Evolutionary conservation across 345 rosid genomes (phyloP).

Genomic region (Salix brachista): DNA sequence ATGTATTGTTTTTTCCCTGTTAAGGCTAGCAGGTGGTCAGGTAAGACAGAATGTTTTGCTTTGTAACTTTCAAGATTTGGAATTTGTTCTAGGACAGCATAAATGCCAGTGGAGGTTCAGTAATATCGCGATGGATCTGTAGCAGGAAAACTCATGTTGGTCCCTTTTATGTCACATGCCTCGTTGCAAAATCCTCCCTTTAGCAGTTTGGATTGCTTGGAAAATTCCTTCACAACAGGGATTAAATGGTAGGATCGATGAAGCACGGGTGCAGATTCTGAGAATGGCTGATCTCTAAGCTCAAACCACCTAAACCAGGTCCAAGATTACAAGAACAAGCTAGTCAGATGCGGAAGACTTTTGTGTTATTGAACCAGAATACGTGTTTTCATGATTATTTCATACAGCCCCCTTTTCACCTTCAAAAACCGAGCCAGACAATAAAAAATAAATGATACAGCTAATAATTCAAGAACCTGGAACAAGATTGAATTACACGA

Average conservation of each 20-base stretch:
- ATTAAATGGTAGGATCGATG: background rate
- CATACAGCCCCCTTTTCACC: background rate
- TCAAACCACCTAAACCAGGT: background rate
- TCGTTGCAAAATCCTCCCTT: slow-evolving; percentile 1
- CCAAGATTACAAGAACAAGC: background rate
- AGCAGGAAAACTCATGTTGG: slow-evolving; percentile 22
- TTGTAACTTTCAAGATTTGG: slow-evolving; percentile 8
- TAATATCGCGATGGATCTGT: background rate
- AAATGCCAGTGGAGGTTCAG: slow-evolving; percentile 1
- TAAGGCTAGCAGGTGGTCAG: background rate
- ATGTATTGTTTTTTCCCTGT: no score
- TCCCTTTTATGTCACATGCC: slow-evolving; percentile 20
- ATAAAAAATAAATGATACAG: slow-evolving; percentile 2
- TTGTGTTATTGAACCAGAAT: background rate
- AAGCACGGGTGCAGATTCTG: background rate
- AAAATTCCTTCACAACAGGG: no score
- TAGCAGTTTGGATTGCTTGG: no score
- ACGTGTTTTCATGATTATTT: background rate
- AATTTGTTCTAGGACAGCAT: slow-evolving; percentile 12
- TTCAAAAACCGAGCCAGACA: background rate
- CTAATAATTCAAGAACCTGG: background rate
- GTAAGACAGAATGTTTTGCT: slow-evolving; percentile 16
- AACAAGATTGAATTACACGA: background rate
- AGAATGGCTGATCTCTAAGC: background rate
- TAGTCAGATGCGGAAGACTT: background rate